Evolutionary conservation across 495 filamentous ascomycete genomes (phyloP).

Genomic region (Aspergillus cristatus): DNA sequence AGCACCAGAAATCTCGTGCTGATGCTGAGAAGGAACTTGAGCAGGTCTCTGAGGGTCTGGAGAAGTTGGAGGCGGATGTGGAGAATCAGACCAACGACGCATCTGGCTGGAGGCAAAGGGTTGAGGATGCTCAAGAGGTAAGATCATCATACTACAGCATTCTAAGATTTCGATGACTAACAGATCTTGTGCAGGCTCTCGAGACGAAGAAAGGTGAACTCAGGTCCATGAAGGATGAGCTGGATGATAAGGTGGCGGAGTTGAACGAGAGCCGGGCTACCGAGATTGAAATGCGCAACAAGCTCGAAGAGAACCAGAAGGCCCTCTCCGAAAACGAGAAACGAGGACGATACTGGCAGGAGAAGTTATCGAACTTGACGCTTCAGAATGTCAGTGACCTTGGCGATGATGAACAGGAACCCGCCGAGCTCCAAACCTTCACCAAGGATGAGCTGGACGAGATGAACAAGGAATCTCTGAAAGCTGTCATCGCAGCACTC

Average conservation of each 20-base stretch:
- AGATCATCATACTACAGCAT: constrained; percentile 2
- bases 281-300: constrained; percentile 98
- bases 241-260: constrained; percentile 78
- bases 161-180: constrained; percentile 8
- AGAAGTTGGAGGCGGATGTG: constrained; percentile 66
- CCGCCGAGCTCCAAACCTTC: constrained; percentile 62
- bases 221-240: constrained; percentile 65
- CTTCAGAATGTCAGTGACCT: constrained; percentile 73
- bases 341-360: constrained; percentile 72
- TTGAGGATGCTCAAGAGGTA: constrained; percentile 77
- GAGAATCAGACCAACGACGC: constrained; percentile 65
- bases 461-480: constrained; percentile 80
- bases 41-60: constrained; percentile 57
- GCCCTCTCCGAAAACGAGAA: constrained; percentile 79
- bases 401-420: constrained; percentile 42
- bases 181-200: constrained; percentile 40
- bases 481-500: constrained; percentile 77
- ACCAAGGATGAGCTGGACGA: constrained; percentile 88
- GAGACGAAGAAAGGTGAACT: constrained; percentile 75
- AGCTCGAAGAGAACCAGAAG: constrained; percentile 90
- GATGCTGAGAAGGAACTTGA: constrained; percentile 71
- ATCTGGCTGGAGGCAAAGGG: constrained; percentile 59
- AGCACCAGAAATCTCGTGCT: constrained; percentile 71
- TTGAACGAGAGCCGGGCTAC: constrained; percentile 82
- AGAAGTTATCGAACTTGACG: constrained; percentile 69